phyloP scores from a whole-genome alignment of 176 grass and related monocot genomes.

The Alopecurus myosuroides region DNA sequence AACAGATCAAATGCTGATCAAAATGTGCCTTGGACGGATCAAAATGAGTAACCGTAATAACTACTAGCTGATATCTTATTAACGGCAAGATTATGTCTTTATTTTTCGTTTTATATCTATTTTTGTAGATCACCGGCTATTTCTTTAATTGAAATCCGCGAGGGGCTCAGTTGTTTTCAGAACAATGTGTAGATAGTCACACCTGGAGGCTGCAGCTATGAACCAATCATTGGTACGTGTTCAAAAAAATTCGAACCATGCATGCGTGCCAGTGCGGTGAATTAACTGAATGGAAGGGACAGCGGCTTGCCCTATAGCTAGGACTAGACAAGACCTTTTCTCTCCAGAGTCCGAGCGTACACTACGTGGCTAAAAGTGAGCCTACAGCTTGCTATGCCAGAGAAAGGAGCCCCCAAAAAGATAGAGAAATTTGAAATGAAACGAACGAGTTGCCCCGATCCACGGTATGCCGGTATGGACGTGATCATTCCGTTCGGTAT shows the following conservation, averaged over 20 bases:
- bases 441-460: background rate
- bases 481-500: background rate
- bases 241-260: conserved; percentile 34
- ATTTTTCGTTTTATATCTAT: too few relatives aligned
- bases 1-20: too few relatives aligned
- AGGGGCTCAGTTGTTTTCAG: too few relatives aligned
- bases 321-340: background rate
- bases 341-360: background rate
- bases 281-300: background rate
- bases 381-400: conserved; percentile 18
- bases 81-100: too few relatives aligned
- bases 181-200: background rate
- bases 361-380: conserved; percentile 33
- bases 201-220: background rate
- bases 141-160: too few relatives aligned
- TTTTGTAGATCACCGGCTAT: too few relatives aligned
- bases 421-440: conserved; percentile 23
- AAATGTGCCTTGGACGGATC: too few relatives aligned
- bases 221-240: background rate
- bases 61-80: too few relatives aligned
- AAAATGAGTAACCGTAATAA: too few relatives aligned
- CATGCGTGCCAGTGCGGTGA: background rate
- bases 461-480: background rate
- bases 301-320: background rate
- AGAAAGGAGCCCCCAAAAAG: background rate